A percentile compares a stretch with the other conserved stretches of the same genome.
These are phyloP conservation scores for Metschnikowia koreensis DNA, from an alignment of 805 yeast genomes.

Conservation along the genomic window DNA sequence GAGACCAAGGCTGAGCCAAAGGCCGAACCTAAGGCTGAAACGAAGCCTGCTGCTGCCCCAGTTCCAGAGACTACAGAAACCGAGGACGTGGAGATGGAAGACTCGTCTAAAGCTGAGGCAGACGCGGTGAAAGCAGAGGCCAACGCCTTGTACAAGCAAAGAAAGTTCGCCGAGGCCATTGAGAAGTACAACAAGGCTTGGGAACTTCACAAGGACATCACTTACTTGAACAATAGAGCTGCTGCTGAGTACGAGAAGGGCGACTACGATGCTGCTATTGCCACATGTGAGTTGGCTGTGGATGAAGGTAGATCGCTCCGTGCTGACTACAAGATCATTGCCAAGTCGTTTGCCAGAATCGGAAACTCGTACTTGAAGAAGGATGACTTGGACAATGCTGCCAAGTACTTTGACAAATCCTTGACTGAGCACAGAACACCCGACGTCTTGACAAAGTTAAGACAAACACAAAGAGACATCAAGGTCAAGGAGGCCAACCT, in stretches of 20 bases:
- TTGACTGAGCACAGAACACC: constrained; percentile 97
- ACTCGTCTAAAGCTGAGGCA: constrained; percentile 49
- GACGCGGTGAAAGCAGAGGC: constrained; percentile 80
- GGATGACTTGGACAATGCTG: constrained; percentile 71
- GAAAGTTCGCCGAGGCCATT: constrained; percentile 91
- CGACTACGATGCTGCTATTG: constrained; percentile 80
- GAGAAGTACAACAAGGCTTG: constrained; percentile 83
- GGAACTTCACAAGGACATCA: constrained; percentile 76
- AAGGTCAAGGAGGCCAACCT: constrained; percentile 74
- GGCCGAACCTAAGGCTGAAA: constrained; percentile 16
- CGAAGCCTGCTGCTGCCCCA: constrained; percentile 8
- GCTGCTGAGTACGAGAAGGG: constrained; percentile 98
- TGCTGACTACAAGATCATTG: constrained; percentile 88
- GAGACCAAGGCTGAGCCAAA: background rate
- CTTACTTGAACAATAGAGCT: constrained; percentile 92
- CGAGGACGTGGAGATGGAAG: constrained; percentile 38
- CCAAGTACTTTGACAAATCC: constrained; percentile 79
- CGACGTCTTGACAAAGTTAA: constrained; percentile 81
- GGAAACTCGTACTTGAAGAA: constrained; percentile 80
- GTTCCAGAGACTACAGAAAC: constrained; percentile 10
- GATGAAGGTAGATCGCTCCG: constrained; percentile 87
- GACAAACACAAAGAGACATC: constrained; percentile 81
- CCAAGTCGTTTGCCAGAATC: constrained; percentile 89
- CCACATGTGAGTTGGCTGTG: constrained; percentile 77
- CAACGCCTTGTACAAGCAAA: constrained; percentile 79